Percentiles rank a stretch among this genome's conserved stretches.
Evolutionary conservation across 257 asterid genomes (phyloP).

Genomic region (Solanum paucissectum): DNA sequence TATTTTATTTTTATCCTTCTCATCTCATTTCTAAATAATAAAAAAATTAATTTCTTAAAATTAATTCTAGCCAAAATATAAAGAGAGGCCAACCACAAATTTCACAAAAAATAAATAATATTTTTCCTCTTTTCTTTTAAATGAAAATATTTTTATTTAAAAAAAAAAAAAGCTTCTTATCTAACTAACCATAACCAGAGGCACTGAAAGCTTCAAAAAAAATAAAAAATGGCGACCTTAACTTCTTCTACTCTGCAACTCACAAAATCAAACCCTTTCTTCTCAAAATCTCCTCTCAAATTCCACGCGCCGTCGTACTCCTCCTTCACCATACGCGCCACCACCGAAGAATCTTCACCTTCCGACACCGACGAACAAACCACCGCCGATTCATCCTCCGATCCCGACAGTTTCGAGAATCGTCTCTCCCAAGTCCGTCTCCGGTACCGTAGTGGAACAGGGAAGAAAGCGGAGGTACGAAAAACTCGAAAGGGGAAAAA

Average conservation of each 20-base stretch:
- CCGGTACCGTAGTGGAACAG: conserved; percentile 71
- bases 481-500: conserved; percentile 60
- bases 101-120: background rate
- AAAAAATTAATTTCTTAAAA: background rate
- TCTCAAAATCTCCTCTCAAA: background rate
- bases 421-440: conserved; percentile 63
- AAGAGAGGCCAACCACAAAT: background rate
- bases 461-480: conserved; percentile 71
- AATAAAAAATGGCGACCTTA: conserved; percentile 49
- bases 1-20: background rate
- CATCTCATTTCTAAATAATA: background rate
- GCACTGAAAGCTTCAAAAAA: background rate
- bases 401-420: conserved; percentile 49
- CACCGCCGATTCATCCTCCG: conserved; percentile 17
- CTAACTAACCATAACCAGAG: background rate
- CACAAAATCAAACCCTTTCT: conserved; percentile 31
- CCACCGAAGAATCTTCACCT: conserved; percentile 38
- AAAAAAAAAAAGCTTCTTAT: background rate
- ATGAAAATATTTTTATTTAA: background rate
- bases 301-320: conserved; percentile 8
- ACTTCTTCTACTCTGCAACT: conserved; percentile 58
- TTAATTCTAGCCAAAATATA: background rate
- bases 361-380: conserved; percentile 22
- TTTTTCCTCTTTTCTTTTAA: background rate
- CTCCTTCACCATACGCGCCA: conserved; percentile 30